Evolutionary conservation across 2,329 filamentous ascomycete species (phyloP).

Genomic region (Trichoderma sp.): DNA sequence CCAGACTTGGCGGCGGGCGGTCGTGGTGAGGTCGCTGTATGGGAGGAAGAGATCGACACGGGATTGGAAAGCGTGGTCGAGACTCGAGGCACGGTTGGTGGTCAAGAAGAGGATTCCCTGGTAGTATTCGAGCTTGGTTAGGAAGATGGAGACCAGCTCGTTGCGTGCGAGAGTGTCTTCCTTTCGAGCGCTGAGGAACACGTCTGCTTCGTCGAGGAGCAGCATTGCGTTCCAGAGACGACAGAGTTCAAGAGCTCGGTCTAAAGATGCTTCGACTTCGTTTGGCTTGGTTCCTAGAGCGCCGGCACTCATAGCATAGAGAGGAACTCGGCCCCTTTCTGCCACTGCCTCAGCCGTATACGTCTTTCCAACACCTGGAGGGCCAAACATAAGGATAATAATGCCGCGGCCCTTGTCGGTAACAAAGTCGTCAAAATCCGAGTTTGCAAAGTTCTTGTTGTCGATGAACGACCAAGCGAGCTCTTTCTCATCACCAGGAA

Average conservation of each 20-base stretch:
- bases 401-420: slow-evolving; percentile 44
- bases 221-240: slow-evolving; percentile 52
- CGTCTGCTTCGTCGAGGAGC: slow-evolving; percentile 46
- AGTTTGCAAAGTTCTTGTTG: slow-evolving; percentile 34
- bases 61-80: neutral
- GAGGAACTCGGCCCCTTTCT: slow-evolving; percentile 33
- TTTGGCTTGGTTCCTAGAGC: slow-evolving; percentile 36
- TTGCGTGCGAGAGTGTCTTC: slow-evolving; percentile 39
- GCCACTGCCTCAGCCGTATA: slow-evolving; percentile 44
- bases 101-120: slow-evolving; percentile 31
- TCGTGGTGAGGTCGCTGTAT: neutral
- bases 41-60: neutral
- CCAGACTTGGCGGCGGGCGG: neutral
- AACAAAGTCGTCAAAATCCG: slow-evolving; percentile 31
- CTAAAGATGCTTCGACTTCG: slow-evolving; percentile 33
- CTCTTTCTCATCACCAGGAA: slow-evolving; percentile 41
- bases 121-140: slow-evolving; percentile 40
- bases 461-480: slow-evolving; percentile 42
- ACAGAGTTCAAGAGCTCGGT: slow-evolving; percentile 35
- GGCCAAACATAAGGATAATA: slow-evolving; percentile 48
- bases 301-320: neutral
- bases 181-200: slow-evolving; percentile 41
- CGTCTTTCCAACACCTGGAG: slow-evolving; percentile 50
- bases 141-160: slow-evolving; percentile 41
- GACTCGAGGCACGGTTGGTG: neutral